Percentiles rank a stretch among this genome's conserved stretches.
These are phyloP conservation scores for Xylaria multiplex DNA, from an alignment of 2,329 filamentous ascomycete species.

Conservation along the genomic window DNA sequence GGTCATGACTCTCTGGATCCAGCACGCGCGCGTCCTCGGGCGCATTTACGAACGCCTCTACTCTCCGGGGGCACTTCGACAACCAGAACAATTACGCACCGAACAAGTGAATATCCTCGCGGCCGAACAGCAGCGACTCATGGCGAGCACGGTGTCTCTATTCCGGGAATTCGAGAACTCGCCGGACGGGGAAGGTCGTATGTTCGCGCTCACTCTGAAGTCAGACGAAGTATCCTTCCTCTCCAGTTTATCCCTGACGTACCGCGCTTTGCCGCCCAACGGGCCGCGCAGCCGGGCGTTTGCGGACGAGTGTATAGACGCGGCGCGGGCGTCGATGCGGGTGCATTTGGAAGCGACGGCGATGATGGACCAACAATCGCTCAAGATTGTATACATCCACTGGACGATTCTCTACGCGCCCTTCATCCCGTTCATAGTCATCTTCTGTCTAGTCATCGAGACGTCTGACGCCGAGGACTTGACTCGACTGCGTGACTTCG, in stretches of 20 bases:
- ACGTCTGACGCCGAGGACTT: slow-evolving; percentile 55
- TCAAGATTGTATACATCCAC: slow-evolving; percentile 56
- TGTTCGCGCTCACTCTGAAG: slow-evolving; percentile 52
- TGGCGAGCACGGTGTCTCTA: slow-evolving; percentile 43
- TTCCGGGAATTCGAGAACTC: slow-evolving; percentile 40
- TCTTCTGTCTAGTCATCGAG: slow-evolving; percentile 62
- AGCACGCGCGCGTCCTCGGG: slow-evolving; percentile 64
- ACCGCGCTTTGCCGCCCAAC: slow-evolving; percentile 53
- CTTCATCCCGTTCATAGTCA: slow-evolving; percentile 64
- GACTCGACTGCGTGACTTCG: slow-evolving; percentile 60
- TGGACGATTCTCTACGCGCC: slow-evolving; percentile 62
- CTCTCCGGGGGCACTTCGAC: slow-evolving; percentile 53
- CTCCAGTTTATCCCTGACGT: slow-evolving; percentile 55
- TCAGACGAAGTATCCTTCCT: slow-evolving; percentile 56
- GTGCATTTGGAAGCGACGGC: slow-evolving; percentile 55
- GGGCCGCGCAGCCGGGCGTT: slow-evolving; percentile 50
- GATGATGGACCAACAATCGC: slow-evolving; percentile 51
- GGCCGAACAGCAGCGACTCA: slow-evolving; percentile 49
- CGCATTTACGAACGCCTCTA: slow-evolving; percentile 67
- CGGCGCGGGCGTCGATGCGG: slow-evolving; percentile 54
- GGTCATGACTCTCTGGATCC: slow-evolving; percentile 60
- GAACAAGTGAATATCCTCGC: slow-evolving; percentile 49
- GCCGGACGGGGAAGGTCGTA: slow-evolving; percentile 41
- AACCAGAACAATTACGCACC: slow-evolving; percentile 49
- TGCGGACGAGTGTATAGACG: slow-evolving; percentile 55